phyloP scores from a whole-genome alignment of 805 yeast genomes.

The Metschnikowia anglica region DNA sequence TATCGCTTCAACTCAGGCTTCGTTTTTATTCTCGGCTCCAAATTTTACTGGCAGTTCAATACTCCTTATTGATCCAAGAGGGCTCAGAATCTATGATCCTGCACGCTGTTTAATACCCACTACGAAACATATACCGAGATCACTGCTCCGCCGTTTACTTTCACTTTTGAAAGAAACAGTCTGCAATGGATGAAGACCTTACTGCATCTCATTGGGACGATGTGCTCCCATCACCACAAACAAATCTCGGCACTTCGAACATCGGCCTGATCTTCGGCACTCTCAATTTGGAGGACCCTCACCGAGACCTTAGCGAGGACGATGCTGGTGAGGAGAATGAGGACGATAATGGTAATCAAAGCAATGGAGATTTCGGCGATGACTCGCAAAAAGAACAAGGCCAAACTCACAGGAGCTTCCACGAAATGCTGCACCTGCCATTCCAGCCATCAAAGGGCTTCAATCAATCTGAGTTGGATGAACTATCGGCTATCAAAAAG shows the following conservation, averaged over 20 bases:
- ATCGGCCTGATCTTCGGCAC: conserved; percentile 17
- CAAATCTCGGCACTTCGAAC: conserved; percentile 4
- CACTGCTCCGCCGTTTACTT: no score
- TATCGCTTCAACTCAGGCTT: no score
- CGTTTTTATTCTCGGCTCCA: no score
- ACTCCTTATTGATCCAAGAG: no score
- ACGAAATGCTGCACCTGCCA: background rate
- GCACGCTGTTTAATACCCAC: no score
- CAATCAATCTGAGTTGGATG: conserved; percentile 23
- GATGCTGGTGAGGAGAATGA: conserved; percentile 14
- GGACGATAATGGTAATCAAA: conserved; percentile 12
- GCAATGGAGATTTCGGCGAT: no score
- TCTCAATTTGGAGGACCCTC: conserved; percentile 16
- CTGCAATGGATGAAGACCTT: conserved; percentile 47
- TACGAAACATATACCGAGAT: no score
- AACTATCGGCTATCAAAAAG: conserved; percentile 32
- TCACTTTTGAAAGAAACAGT: background rate
- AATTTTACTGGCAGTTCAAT: no score
- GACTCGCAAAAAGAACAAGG: no score
- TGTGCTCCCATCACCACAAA: conserved; percentile 37
- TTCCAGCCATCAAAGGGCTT: background rate
- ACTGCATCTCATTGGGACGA: conserved; percentile 65
- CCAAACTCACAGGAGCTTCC: no score
- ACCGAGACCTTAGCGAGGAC: conserved; percentile 19
- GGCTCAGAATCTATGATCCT: no score